phyloP scores from a whole-genome alignment of 2,329 filamentous ascomycete species.

The Remersonia thermophila region DNA sequence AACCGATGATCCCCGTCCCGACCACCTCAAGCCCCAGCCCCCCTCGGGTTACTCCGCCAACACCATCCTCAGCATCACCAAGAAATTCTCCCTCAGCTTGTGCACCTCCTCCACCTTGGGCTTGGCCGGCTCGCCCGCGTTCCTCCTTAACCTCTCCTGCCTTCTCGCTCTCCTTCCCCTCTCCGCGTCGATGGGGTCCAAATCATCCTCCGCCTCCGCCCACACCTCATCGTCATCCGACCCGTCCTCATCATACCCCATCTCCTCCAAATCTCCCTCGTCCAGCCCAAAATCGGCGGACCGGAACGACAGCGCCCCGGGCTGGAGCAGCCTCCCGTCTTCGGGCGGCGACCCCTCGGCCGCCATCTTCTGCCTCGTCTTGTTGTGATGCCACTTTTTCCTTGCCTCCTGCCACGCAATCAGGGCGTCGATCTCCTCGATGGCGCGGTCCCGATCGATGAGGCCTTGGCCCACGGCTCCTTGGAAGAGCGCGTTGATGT shows the following conservation, averaged over 20 bases:
- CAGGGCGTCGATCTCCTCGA: constrained; percentile 70
- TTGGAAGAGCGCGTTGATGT: constrained; percentile 88
- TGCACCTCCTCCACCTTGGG: constrained; percentile 66
- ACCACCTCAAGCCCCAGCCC: too few species aligned
- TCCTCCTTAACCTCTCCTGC: constrained; percentile 68
- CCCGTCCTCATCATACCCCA: constrained; percentile 61
- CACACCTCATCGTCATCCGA: constrained; percentile 47
- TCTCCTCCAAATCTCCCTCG: constrained; percentile 73
- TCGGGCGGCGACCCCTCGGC: constrained; percentile 47
- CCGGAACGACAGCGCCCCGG: constrained; percentile 52
- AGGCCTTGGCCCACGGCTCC: constrained; percentile 56
- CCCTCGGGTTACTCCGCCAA: constrained; percentile 50
- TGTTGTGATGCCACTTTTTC: constrained; percentile 97
- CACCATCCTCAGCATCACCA: constrained; percentile 70
- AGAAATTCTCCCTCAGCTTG: constrained; percentile 68
- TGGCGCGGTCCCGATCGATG: constrained; percentile 60
- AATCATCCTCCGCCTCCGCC: constrained; percentile 61
- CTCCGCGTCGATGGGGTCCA: constrained; percentile 82
- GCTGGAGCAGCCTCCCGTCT: constrained; percentile 30
- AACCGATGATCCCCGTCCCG: too few species aligned
- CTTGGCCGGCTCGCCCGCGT: constrained; percentile 74
- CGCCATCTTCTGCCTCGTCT: constrained; percentile 98
- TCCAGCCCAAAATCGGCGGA: constrained; percentile 84
- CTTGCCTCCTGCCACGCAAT: constrained; percentile 90
- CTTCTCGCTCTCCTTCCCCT: constrained; percentile 62